Base-by-base conservation (phyloP, 2,329 filamentous ascomycete genomes). In the Penicillium sp. region DNA sequence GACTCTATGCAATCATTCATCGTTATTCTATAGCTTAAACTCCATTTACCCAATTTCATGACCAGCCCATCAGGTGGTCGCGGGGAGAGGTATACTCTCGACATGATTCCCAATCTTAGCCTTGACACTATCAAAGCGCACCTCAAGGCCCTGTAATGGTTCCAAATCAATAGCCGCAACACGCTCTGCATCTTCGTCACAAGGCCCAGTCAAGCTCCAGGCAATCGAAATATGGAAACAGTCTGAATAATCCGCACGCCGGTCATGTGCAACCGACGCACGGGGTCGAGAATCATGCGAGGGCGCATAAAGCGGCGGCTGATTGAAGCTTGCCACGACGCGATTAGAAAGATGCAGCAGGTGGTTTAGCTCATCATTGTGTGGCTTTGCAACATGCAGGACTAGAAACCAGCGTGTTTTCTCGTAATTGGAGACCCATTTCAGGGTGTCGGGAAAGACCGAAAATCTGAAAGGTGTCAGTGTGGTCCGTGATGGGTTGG, bases 161-260 rank as follows among this genome's bases (percentile, higher is more conserved):
- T 54, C 62, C 10, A 64, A 46, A 40, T 64, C 53, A 25, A 68
- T 53, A 7, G 31, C 29, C 12, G 53, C 45, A 20, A 69, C 50
- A 24, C 61, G 62, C 43, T 66, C 54, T 13, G 63, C 61, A 12
- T 79, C 62, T 29, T 78, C 74, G 3, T 71, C 50, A 5, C 68
- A 73, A 0, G 82, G 83, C 37, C 73, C 66, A 8, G 75, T 69
- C 54, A 92, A 77, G 1, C 81, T 86, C 93, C 92, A 97, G 0
- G 86, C 93, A 48, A 98, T 82, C 40, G 90, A 95, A 52, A 97
- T 74, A 69, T 98, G 93, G 64, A 96, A 96, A 20, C 80, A 81
- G 42, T 77, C 68, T 4, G 78, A 78, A 46, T 68, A 67, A 58
- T 82, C 77, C 29, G 61, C 18, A 10, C 12, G 27, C 12, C 13